Evolutionary conservation across 441 rosid genomes (phyloP).

Genomic region (Croton setiger): DNA sequence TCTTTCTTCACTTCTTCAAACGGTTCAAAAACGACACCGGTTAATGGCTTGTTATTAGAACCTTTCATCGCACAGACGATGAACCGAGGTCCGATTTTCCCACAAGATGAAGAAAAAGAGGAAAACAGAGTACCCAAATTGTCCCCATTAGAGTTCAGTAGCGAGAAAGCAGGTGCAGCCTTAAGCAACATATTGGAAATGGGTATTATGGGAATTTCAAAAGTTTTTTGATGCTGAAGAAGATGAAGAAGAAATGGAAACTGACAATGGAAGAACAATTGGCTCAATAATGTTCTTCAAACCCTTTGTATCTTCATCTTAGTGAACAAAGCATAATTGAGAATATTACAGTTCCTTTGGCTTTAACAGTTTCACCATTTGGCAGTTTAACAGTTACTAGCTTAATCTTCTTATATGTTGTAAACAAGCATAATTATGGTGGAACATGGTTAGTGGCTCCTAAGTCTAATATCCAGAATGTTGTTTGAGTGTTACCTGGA

Average conservation of each 20-base stretch:
- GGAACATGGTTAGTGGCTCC: too few relatives aligned
- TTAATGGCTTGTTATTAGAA: slow-evolving; percentile 16
- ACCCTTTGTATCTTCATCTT: too few relatives aligned
- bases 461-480: too few relatives aligned
- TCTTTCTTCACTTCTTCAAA: slow-evolving; percentile 53
- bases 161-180: slow-evolving; percentile 42
- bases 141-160: slow-evolving; percentile 32
- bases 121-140: slow-evolving; percentile 21
- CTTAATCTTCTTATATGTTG: too few relatives aligned
- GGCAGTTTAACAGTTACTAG: too few relatives aligned
- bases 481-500: too few relatives aligned
- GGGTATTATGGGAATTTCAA: background rate
- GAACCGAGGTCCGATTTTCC: slow-evolving; percentile 16
- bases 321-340: too few relatives aligned
- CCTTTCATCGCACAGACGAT: slow-evolving; percentile 31
- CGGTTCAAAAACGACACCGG: slow-evolving; percentile 46
- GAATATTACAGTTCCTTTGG: too few relatives aligned
- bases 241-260: slow-evolving; percentile 4
- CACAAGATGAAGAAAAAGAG: slow-evolving; percentile 22
- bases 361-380: too few relatives aligned
- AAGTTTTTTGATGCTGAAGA: background rate
- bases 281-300: too few relatives aligned
- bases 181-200: slow-evolving; percentile 40
- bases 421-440: too few relatives aligned
- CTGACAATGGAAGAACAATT: too few relatives aligned